Evolutionary conservation across 306 rosid genomes (phyloP), one percentile per base, ranked within the genome.

Genomic region (Dalbergia cultrata): DNA sequence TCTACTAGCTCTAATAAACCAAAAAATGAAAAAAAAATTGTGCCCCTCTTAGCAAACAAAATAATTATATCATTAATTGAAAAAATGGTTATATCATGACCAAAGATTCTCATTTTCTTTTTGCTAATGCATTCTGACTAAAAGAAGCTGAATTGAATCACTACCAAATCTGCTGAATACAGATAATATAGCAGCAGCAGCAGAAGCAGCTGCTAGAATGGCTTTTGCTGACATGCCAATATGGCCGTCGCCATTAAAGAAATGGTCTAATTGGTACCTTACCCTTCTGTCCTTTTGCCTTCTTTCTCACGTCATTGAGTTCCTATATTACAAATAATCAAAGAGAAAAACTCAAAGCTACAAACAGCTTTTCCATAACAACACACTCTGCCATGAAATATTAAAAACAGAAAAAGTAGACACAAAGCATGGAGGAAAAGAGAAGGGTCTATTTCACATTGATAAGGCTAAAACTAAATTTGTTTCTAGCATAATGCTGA

Each of bases 121-220:
- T 68, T 26, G 52, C 61, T 43, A 76, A 31, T 70, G 43, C 50
- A 66, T 9, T 64, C 44, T 58, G 21, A 34, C 14, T 52, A 18
- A 13, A 70, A 81, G 39, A 10, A 65, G 57, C n/a, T 61, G 14
- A 77, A 79, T 61, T 82, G 63, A 47, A 37, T 69, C 76, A 78
- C 41, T 78, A 45, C 72, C 62, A 69, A 81, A 73, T 34, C 21
- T 53, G 35, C 4, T 14, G 9, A 58, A 45, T 16, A 60, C 60
- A 57, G 19, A 50, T 50, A 37, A 62, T 45, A 53, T 19, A 72
- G n/a, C 17, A 43, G 13, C 57, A 18, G 14, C 54, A 21, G 22
- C 22, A 21, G 53, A 21, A 72, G n/a, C 17, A 43, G 13, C 57
- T 33, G 14, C 54, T 45, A 21, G 31, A 49, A 63, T 71, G 82